Evolutionary conservation across 192 early-diverging fungal species (phyloP), one percentile per base, ranked within the genome.

Genomic region (Radiomyces spectabilis): DNA sequence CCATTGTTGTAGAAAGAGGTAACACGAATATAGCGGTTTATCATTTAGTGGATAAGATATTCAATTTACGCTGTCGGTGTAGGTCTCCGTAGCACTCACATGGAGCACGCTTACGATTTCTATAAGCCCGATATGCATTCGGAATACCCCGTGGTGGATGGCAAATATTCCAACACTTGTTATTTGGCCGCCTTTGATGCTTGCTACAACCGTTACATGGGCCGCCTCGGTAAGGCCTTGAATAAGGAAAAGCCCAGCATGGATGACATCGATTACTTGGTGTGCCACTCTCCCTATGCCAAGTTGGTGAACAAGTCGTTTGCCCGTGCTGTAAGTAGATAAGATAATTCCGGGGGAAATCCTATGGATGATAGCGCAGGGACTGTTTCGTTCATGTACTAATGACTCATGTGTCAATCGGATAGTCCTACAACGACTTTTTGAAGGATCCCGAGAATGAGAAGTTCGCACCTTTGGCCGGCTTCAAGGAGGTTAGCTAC

Each of bases 41-140:
- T n/a, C n/a, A 19, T 40, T 61, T 52, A 15, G 35, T 25, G 43
- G 15, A 34, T 10, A 27, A 3, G 5, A 15, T 22, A 26, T 33
- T 57, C 22, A 33, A n/a, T 60, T 24, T 85, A n/a, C n/a, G n/a
- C n/a, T n/a, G n/a, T n/a, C n/a, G n/a, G n/a, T n/a, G n/a, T n/a
- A n/a, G n/a, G 86, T 59, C 74, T 97, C 38, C 85, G 94, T 32
- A 70, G 81, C 39, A 93, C 93, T 26, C 88, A 95, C 72, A 95
- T 99, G 89, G 89, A 93, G 67, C 92, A 99, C 73, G 85, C 84
- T 37, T 99, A 91, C 74, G 97, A 99, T 61, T 99, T 99, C 57
- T 99, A 97, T 85, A 99, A 99, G 86, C 94, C 97, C 52, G 85
- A 99, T 77, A 79, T 97, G 60, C 84, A 86, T 53, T 93, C 89